phyloP scores from a whole-genome alignment of 2,329 filamentous ascomycete genomes.

The Didymella arachidicola region DNA sequence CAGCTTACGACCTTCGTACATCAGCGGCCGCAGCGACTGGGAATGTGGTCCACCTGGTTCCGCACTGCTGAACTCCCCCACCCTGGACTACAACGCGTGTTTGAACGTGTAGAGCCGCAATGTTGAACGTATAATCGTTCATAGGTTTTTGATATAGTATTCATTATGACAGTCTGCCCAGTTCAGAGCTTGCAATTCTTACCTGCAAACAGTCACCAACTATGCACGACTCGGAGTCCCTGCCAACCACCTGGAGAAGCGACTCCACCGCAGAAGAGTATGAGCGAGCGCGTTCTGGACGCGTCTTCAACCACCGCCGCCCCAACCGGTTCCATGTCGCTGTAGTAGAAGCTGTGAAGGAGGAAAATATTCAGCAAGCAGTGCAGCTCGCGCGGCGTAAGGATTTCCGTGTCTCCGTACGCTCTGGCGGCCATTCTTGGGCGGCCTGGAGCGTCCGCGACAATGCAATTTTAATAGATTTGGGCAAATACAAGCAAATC shows the following conservation, averaged over 20 bases:
- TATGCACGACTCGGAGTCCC: not conserved
- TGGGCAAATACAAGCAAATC: not conserved
- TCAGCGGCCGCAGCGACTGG: not conserved
- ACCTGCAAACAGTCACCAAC: not conserved
- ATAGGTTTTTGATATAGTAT: not conserved
- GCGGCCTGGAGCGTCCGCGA: not conserved
- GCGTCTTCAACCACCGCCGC: not conserved
- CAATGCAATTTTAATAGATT: not conserved
- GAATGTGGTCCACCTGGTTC: not conserved
- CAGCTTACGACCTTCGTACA: not conserved
- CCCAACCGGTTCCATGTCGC: not conserved
- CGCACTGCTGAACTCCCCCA: not conserved
- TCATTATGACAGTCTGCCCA: not conserved
- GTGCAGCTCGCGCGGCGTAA: not conserved
- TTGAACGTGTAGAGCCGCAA: not conserved
- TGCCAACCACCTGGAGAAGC: not conserved
- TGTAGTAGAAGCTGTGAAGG: not conserved
- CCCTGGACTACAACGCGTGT: not conserved
- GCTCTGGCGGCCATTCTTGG: not conserved
- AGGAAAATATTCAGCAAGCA: not conserved
- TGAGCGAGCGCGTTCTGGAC: not conserved
- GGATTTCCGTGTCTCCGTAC: not conserved
- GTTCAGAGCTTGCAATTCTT: not conserved
- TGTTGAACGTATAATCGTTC: not conserved
- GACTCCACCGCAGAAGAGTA: not conserved